Evolutionary conservation across 2,329 filamentous ascomycete species (phyloP).

Genomic region (Annulohypoxylon truncatum): DNA sequence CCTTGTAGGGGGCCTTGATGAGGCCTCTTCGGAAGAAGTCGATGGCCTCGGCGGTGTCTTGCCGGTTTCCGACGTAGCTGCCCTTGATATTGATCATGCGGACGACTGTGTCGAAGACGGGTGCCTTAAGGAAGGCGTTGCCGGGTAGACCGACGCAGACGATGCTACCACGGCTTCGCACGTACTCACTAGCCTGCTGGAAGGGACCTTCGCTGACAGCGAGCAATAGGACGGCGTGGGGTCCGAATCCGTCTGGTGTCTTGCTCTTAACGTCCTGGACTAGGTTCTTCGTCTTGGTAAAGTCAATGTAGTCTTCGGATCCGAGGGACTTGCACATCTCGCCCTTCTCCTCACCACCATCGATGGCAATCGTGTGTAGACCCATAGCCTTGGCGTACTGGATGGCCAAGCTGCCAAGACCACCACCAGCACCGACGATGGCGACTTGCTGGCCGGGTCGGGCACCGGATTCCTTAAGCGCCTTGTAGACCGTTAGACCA

Average conservation of each 20-base stretch:
- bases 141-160: constrained; percentile 91
- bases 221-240: constrained; percentile 87
- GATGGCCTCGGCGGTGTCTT: constrained; percentile 87
- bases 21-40: constrained; percentile 88
- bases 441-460: constrained; percentile 81
- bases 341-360: constrained; percentile 84
- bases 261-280: constrained; percentile 86
- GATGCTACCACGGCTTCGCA: constrained; percentile 83
- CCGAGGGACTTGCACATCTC: constrained; percentile 77
- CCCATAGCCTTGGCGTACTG: constrained; percentile 96
- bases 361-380: constrained; percentile 81
- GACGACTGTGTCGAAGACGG: constrained; percentile 89
- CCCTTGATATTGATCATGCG: constrained; percentile 92
- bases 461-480: constrained; percentile 84
- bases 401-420: constrained; percentile 78
- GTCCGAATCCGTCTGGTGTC: constrained; percentile 83
- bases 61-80: constrained; percentile 92
- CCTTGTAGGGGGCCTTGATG: constrained; percentile 90
- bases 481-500: constrained; percentile 90
- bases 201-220: constrained; percentile 92
- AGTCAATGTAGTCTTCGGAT: constrained; percentile 82
- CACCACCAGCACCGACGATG: constrained; percentile 87
- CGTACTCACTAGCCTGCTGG: constrained; percentile 91
- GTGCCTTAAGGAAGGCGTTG: constrained; percentile 80
- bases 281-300: constrained; percentile 78